Evolutionary conservation across 1,284 basidiomycete species (phyloP).

Genomic region (Apiotrichum mycotoxinovorans): DNA sequence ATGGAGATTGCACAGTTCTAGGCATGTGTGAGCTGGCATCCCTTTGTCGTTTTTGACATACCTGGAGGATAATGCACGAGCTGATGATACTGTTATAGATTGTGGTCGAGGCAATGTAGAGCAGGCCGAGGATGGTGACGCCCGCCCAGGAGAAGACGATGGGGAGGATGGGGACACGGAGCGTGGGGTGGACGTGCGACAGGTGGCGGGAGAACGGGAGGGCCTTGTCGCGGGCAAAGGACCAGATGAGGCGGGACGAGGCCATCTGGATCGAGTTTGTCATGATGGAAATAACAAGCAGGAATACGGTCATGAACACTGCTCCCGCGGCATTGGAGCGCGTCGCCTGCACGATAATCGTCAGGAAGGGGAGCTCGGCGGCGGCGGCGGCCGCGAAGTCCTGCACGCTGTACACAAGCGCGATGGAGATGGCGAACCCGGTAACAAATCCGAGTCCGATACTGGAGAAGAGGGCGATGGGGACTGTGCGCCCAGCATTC

Average conservation of each 20-base stretch:
- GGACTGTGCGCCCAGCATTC: constrained; percentile 9
- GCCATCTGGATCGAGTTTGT: constrained; percentile 18
- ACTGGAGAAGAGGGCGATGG: constrained; percentile 9
- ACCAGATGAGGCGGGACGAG: constrained; percentile 15
- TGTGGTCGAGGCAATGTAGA: constrained; percentile 15
- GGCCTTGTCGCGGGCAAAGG: constrained; percentile 14
- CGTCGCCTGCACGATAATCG: constrained; percentile 18
- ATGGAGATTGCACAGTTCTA: constrained; percentile 10
- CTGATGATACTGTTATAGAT: constrained; percentile 19
- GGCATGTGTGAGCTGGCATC: too few species aligned
- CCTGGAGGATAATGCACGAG: constrained; percentile 17
- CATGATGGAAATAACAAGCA: constrained; percentile 12
- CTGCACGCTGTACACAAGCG: constrained; percentile 15
- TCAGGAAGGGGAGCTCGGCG: constrained; percentile 15
- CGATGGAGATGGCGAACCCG: constrained; percentile 9
- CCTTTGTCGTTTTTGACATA: too few species aligned
- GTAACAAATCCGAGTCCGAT: constrained; percentile 15
- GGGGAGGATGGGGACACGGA: constrained; percentile 17
- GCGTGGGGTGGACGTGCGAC: constrained; percentile 6
- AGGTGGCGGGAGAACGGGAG: constrained; percentile 9
- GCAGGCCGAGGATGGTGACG: constrained; percentile 15
- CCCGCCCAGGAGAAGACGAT: constrained; percentile 8
- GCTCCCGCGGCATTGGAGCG: constrained; percentile 8
- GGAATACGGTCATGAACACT: constrained; percentile 8
- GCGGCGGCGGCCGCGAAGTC: constrained; percentile 11